Evolutionary conservation across 106 monocot species (phyloP), one percentile per base, ranked within the genome.

Genomic region (Posidonia australis): DNA sequence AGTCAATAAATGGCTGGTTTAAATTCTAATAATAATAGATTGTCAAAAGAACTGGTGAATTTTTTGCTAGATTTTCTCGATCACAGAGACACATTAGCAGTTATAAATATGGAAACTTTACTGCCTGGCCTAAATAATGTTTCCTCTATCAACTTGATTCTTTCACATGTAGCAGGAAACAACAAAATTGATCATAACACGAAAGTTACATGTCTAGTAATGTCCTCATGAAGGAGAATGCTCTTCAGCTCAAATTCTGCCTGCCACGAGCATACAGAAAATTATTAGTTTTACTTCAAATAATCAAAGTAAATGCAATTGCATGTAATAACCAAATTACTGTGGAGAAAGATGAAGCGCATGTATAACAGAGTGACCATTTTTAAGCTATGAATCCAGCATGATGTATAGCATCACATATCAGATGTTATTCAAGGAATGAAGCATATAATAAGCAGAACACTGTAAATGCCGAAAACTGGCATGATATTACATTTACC

Each of bases 201-300:
- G 36, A 36, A 36, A 36, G 7, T 32, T 80, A 83, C 90, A 80
- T 90, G 83, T 54, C 72, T 77, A 17, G 65, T 76, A 54, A 90
- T 86, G 54, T 81, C 80, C 66, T 63, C 76, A 24, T 86, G 86
- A 27, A 90, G 49, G 30, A 2, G 41, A 70, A 44, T 74, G 2
- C 75, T 58, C 65, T 81, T 90, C 27, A 68, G 57, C 51, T 80
- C 78, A 61, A 90, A 63, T 23, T 86, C 81, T 48, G 24, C 81
- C 90, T 90, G 76, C 28, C 67, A 83, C 69, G 73, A 68, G 58
- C 58, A 27, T 46, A 63, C 17, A 62, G 42, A 62, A 62, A 36
- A 60, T 28, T 28, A 36, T 42, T 42, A 62, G 14, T 42, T 42
- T 19, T 18, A 62, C 27, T 30, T 5, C 36, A 41, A 10, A 27